Conservation (phyloP, 331 rosid species). For the Arachis monticola region DNA sequence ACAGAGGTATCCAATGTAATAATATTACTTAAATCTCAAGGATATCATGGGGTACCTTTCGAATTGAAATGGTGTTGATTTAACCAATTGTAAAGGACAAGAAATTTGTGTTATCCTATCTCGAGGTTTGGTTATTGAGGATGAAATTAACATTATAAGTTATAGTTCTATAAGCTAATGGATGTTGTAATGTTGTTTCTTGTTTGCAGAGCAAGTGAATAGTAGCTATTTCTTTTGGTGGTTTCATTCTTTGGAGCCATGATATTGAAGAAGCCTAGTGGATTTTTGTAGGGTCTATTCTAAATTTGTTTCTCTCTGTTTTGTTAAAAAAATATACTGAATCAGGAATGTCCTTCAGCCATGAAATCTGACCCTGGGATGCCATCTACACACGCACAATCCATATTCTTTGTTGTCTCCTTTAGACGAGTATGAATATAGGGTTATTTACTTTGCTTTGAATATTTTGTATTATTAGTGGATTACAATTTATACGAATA, state of each 20-base stretch:
- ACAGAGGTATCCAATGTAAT: too few relatives aligned
- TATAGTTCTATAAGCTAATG: conserved; percentile 24
- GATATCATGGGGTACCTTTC: too few relatives aligned
- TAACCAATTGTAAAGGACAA: too few relatives aligned
- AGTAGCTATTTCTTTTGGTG: conserved; percentile 57
- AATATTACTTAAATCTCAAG: too few relatives aligned
- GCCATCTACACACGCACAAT: conserved; percentile 94
- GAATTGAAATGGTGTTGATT: too few relatives aligned
- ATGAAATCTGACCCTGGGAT: conserved; percentile 87
- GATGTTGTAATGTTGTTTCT: conserved; percentile 31
- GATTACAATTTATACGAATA: too few relatives aligned
- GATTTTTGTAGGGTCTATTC: conserved; percentile 71
- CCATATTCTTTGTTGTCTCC: conserved; percentile 64
- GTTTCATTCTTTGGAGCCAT: conserved; percentile 73
- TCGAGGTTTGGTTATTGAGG: conserved; percentile 7
- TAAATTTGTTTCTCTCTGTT: conserved; percentile 60
- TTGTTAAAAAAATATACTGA: conserved; percentile 61
- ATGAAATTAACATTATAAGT: neutral
- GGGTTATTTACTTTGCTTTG: too few relatives aligned
- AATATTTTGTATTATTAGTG: too few relatives aligned
- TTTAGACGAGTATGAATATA: conserved; percentile 13
- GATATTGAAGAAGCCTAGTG: conserved; percentile 73
- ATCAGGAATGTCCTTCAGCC: conserved; percentile 84
- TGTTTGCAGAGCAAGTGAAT: conserved; percentile 90
- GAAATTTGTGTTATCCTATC: neutral